These are phyloP conservation scores for Kodamaea kaohsiungensis DNA, from an alignment of 805 yeast species.

Conservation along the genomic window DNA sequence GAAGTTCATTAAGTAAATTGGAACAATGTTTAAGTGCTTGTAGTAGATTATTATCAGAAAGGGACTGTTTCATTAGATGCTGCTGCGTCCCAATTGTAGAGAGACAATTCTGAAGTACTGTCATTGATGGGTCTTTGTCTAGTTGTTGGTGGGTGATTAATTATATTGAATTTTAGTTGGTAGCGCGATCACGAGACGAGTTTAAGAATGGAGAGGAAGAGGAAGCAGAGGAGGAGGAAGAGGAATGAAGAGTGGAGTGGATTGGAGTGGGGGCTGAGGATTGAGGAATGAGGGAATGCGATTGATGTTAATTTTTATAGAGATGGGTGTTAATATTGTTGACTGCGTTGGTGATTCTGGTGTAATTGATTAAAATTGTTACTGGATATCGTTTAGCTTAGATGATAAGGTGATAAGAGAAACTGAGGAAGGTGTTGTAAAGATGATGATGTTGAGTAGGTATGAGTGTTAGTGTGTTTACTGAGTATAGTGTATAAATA, in stretches of 20 bases:
- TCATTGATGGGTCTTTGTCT: neutral
- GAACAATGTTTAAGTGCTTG: conserved; percentile 89
- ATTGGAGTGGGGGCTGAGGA: no score
- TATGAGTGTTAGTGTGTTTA: no score
- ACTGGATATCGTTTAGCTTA: no score
- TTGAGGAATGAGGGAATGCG: no score
- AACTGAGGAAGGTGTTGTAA: no score
- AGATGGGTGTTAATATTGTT: no score
- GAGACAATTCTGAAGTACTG: conserved; percentile 23
- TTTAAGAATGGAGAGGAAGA: neutral
- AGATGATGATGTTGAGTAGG: no score
- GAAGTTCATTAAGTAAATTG: conserved; percentile 73
- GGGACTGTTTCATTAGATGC: conserved; percentile 70
- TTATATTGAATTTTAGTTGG: neutral
- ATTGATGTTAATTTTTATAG: no score
- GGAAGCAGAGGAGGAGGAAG: neutral
- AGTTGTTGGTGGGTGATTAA: neutral
- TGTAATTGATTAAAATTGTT: no score
- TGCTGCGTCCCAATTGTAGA: conserved; percentile 66
- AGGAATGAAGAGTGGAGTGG: neutral
- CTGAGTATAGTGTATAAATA: no score
- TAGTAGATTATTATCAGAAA: conserved; percentile 67
- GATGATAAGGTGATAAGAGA: no score
- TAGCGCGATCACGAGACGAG: neutral
- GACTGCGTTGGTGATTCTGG: no score